Conservation (phyloP, 2,329 filamentous ascomycete species). For the Ceratocystis harringtonii region DNA sequence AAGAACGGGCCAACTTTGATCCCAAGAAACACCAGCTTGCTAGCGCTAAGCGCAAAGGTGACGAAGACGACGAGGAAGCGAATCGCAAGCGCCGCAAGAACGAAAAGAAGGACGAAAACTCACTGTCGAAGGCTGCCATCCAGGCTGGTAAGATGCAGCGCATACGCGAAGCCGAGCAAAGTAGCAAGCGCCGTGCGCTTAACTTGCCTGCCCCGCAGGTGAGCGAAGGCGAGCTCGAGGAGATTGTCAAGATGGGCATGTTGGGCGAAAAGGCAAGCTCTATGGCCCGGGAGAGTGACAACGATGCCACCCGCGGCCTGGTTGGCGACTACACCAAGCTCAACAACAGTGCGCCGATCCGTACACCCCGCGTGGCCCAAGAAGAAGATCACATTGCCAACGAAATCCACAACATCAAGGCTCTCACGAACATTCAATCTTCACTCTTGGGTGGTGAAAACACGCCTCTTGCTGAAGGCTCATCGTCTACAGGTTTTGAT, state of each 20-base stretch:
- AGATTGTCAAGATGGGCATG: constrained; percentile 98
- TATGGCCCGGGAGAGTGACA: constrained; percentile 63
- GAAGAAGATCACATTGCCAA: constrained; percentile 95
- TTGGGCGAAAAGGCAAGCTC: constrained; percentile 71
- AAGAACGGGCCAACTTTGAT: constrained; percentile 71
- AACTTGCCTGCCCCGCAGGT: constrained; percentile 81
- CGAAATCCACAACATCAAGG: constrained; percentile 85
- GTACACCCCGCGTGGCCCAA: constrained; percentile 78
- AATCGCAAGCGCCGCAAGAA: constrained; percentile 79
- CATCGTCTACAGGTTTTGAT: constrained; percentile 74
- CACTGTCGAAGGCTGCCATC: constrained; percentile 63
- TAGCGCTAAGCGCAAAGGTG: constrained; percentile 76
- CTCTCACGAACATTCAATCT: constrained; percentile 84
- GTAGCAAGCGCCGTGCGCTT: constrained; percentile 77
- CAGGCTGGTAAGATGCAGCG: constrained; percentile 92
- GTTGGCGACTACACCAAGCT: constrained; percentile 76
- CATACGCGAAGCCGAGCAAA: constrained; percentile 90
- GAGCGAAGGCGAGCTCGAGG: constrained; percentile 80
- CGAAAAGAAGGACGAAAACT: constrained; percentile 61
- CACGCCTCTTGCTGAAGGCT: constrained; percentile 68
- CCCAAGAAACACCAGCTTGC: constrained; percentile 80
- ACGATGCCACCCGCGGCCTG: constrained; percentile 69
- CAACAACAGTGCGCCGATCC: constrained; percentile 69
- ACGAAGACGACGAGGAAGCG: constrained; percentile 65
- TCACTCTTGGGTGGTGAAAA: constrained; percentile 89